These are phyloP conservation scores for Mortierella polycephala DNA, from an alignment of 371 early-diverging fungal species.

Conservation along the genomic window DNA sequence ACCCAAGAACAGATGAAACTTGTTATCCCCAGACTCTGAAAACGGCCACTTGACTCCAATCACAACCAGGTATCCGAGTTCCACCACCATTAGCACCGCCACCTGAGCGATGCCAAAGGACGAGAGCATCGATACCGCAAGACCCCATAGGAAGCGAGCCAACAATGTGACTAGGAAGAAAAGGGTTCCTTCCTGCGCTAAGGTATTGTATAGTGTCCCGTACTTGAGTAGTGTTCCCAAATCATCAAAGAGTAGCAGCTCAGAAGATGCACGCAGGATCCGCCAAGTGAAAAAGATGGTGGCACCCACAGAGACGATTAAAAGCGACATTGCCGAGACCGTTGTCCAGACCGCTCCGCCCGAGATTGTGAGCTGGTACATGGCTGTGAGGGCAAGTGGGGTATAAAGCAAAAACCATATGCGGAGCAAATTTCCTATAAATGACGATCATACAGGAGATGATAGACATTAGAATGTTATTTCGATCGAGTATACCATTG, in stretches of 20 bases:
- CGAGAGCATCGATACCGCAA: constrained; percentile 36
- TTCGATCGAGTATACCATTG: too few species aligned
- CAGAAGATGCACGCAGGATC: constrained; percentile 34
- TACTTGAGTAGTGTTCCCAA: constrained; percentile 59
- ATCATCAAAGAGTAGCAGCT: constrained; percentile 56
- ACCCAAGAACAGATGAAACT: constrained; percentile 44
- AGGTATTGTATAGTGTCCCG: constrained; percentile 63
- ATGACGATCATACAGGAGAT: background rate
- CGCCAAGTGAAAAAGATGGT: constrained; percentile 49
- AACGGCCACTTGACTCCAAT: constrained; percentile 46
- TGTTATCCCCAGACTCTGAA: constrained; percentile 44
- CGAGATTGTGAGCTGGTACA: constrained; percentile 50
- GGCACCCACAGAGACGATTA: constrained; percentile 29
- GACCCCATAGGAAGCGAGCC: constrained; percentile 47
- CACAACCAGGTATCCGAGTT: constrained; percentile 35
- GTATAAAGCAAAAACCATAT: constrained; percentile 42
- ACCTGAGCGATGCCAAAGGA: constrained; percentile 47
- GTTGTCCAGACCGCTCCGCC: constrained; percentile 20
- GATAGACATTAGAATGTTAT: too few species aligned
- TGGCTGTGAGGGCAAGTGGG: constrained; percentile 38
- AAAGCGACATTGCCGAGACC: constrained; percentile 16
- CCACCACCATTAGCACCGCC: constrained; percentile 30
- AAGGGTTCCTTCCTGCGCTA: constrained; percentile 57
- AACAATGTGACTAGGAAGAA: constrained; percentile 58
- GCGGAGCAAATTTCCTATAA: constrained; percentile 36